Conservation (phyloP, 148 eudicot species). For the Polygonum maritimum region DNA sequence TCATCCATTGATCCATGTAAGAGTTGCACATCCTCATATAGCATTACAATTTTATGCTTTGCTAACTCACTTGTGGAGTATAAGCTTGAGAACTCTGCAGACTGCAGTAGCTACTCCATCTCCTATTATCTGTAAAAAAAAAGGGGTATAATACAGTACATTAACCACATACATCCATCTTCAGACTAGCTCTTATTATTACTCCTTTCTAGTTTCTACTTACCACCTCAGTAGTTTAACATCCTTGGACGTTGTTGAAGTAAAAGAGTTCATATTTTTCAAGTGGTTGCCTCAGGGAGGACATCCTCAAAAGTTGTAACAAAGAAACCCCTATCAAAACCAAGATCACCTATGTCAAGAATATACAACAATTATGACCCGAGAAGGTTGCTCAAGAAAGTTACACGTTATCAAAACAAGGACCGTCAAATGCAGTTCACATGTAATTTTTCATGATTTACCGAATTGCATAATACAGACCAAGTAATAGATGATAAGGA, state of each 20-base stretch:
- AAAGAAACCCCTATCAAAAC: neutral
- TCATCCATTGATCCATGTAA: conserved; percentile 15
- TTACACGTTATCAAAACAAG: neutral
- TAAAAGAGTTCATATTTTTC: conserved; percentile 37
- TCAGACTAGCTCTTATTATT: conserved; percentile 6
- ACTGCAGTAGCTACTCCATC: conserved; percentile 50
- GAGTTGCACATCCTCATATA: conserved; percentile 4
- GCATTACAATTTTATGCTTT: conserved; percentile 13
- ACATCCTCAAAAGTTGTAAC: conserved; percentile 81
- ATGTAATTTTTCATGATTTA: neutral
- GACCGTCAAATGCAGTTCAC: neutral
- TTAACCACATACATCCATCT: conserved; percentile 2
- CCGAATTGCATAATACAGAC: neutral
- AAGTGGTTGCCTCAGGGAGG: conserved; percentile 75
- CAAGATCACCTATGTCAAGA: neutral
- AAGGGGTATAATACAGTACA: neutral
- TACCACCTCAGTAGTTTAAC: conserved; percentile 37
- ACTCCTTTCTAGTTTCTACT: too few relatives aligned
- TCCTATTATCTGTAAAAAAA: conserved; percentile 42
- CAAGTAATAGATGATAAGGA: neutral
- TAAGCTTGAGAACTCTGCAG: too few relatives aligned
- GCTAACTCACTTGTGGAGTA: conserved; percentile 26
- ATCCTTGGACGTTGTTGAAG: conserved; percentile 29
- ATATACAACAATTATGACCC: neutral
- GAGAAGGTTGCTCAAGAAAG: neutral